Conservation (phyloP, 163 green algal species). For the Volvox carteri region DNA sequence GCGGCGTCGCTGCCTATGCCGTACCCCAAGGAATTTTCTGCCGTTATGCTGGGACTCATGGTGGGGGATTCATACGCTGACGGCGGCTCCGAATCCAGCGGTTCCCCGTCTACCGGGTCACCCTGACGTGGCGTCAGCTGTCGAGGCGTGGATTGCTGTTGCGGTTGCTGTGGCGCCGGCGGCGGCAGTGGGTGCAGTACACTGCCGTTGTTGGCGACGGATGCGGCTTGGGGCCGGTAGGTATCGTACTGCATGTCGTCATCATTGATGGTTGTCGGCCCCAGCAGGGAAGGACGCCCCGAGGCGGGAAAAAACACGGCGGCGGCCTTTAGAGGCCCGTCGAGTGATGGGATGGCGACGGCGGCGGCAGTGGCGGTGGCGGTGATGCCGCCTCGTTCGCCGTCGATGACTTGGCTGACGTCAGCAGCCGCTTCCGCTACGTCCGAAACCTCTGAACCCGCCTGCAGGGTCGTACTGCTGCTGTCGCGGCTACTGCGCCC, state of each 20-base stretch:
- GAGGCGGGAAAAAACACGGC: no score
- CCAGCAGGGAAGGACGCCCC: not conserved
- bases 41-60: not conserved
- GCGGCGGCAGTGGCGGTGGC: no score
- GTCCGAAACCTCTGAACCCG: not conserved
- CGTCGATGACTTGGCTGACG: not conserved
- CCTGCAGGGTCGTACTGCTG: no score
- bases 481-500: no score
- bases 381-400: not conserved
- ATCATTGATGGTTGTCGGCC: slow-evolving; percentile 3
- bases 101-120: not conserved
- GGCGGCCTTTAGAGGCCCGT: no score
- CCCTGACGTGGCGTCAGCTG: not conserved
- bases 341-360: no score
- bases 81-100: slow-evolving; percentile 1
- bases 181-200: no score
- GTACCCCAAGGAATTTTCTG: not conserved
- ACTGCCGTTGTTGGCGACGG: not conserved
- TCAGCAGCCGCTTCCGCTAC: not conserved
- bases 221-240: not conserved
- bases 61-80: not conserved
- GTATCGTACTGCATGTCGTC: not conserved
- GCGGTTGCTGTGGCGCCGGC: not conserved
- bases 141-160: not conserved
- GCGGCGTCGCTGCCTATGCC: not conserved